Evolutionary conservation across 2,329 filamentous ascomycete species (phyloP).

Genomic region (Microcera coccophila): DNA sequence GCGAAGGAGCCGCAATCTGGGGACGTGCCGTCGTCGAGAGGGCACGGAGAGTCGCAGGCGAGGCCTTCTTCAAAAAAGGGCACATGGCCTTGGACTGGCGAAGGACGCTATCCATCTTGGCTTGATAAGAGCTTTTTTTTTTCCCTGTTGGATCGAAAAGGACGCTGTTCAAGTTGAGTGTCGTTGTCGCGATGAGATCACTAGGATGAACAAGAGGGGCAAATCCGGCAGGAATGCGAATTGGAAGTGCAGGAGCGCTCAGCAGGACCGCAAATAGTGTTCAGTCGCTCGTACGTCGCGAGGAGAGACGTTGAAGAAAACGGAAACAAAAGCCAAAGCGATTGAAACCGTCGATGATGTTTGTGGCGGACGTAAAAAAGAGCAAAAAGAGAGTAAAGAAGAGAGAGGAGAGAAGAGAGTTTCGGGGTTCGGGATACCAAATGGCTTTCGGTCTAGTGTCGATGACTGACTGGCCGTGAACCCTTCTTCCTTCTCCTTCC

Average conservation of each 20-base stretch:
- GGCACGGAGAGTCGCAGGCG: slow-evolving; percentile 83
- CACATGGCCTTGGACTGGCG: slow-evolving; percentile 96
- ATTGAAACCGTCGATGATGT: neutral
- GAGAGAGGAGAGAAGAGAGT: slow-evolving; percentile 12
- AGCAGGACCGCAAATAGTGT: neutral
- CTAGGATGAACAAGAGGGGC: slow-evolving; percentile 12
- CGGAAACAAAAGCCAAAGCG: neutral
- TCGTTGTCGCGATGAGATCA: neutral
- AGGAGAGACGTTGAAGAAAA: neutral
- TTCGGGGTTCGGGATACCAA: slow-evolving; percentile 8
- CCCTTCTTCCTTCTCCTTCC: neutral
- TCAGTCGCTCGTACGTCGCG: neutral
- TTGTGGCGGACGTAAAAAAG: slow-evolving; percentile 2
- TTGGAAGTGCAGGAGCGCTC: slow-evolving; percentile 4
- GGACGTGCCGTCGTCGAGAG: slow-evolving; percentile 71
- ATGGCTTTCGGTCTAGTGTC: neutral
- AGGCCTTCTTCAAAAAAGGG: slow-evolving; percentile 93
- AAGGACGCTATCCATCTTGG: slow-evolving; percentile 83
- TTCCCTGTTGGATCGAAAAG: neutral
- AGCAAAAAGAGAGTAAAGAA: slow-evolving; percentile 8
- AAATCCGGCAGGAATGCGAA: slow-evolving; percentile 3
- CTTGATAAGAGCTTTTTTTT: neutral
- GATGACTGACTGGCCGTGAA: neutral
- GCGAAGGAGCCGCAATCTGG: slow-evolving; percentile 51
- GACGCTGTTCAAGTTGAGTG: slow-evolving; percentile 4